These are phyloP conservation scores for Penicillium angulare DNA, from an alignment of 495 filamentous ascomycete species.

Conservation along the genomic window DNA sequence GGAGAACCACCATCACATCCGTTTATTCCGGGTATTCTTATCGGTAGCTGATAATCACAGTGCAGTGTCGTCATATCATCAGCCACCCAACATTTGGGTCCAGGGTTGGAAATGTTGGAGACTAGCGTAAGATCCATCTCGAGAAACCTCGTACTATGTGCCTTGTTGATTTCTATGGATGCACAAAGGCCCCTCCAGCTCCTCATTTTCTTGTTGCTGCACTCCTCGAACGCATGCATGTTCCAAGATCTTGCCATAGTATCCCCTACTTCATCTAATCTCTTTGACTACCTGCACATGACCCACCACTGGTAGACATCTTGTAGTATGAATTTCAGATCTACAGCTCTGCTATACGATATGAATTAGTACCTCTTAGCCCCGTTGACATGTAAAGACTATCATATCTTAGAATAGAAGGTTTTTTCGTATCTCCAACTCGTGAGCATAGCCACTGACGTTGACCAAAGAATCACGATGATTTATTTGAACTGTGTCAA, in stretches of 20 bases:
- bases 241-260: neutral
- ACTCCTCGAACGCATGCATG: neutral
- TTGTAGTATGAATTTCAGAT: neutral
- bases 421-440: constrained; percentile 2
- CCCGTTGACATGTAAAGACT: constrained; percentile 16
- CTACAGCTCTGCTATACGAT: no score
- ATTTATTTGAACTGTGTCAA: neutral
- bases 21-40: constrained; percentile 2
- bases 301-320: constrained; percentile 6
- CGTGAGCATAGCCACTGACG: neutral
- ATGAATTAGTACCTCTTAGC: neutral
- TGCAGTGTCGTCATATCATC: neutral
- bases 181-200: constrained; percentile 1
- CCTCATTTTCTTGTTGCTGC: neutral
- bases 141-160: no score
- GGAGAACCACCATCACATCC: constrained; percentile 4
- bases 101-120: no score
- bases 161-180: neutral
- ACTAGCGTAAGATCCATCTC: no score
- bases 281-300: constrained; percentile 9
- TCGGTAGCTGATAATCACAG: constrained; percentile 1
- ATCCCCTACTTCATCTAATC: constrained; percentile 4
- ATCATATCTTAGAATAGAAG: constrained; percentile 1
- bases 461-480: constrained; percentile 13
- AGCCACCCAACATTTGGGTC: no score